These are phyloP conservation scores for Gautieria morchelliformis DNA, from an alignment of 768 basidiomycete species.

Conservation along the genomic window DNA sequence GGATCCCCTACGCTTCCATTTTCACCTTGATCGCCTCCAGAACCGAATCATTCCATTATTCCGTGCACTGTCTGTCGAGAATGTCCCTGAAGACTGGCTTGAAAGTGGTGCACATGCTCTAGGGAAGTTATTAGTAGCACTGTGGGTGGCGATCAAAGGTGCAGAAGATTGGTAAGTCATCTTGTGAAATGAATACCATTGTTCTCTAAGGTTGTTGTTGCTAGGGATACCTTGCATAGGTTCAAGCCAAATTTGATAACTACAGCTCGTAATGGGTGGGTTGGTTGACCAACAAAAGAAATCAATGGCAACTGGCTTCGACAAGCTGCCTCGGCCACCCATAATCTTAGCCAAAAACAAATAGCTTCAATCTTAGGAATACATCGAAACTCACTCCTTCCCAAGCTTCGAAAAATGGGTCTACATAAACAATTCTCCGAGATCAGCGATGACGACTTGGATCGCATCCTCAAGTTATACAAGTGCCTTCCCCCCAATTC, in stretches of 20 bases:
- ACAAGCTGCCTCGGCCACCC: conserved; percentile 8
- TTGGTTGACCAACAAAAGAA: conserved; percentile 12
- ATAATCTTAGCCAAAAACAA: conserved; percentile 11
- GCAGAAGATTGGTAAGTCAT: not conserved
- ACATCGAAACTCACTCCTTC: conserved; percentile 14
- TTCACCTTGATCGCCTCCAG: too few species aligned
- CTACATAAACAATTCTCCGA: conserved; percentile 12
- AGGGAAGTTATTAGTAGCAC: not conserved
- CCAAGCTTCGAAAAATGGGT: conserved; percentile 10
- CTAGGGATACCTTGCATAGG: not conserved
- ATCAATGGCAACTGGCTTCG: too few species aligned
- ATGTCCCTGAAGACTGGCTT: not conserved
- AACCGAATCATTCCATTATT: too few species aligned
- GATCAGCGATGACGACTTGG: conserved; percentile 15
- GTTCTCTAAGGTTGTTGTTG: not conserved
- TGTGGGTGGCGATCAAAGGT: not conserved
- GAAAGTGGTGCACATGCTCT: too few species aligned
- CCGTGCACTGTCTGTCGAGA: not conserved
- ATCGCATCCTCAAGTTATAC: conserved; percentile 11
- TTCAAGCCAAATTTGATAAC: conserved; percentile 1
- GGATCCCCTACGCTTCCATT: conserved; percentile 12
- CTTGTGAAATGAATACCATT: not conserved
- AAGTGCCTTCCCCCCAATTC: conserved; percentile 15
- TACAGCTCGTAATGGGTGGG: conserved; percentile 2
- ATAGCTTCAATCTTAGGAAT: conserved; percentile 12